A percentile compares a stretch with the other conserved stretches of the same genome.
These are phyloP conservation scores for Exserohilum rostratum DNA, from an alignment of 2,329 filamentous ascomycete genomes.

Conservation along the genomic window DNA sequence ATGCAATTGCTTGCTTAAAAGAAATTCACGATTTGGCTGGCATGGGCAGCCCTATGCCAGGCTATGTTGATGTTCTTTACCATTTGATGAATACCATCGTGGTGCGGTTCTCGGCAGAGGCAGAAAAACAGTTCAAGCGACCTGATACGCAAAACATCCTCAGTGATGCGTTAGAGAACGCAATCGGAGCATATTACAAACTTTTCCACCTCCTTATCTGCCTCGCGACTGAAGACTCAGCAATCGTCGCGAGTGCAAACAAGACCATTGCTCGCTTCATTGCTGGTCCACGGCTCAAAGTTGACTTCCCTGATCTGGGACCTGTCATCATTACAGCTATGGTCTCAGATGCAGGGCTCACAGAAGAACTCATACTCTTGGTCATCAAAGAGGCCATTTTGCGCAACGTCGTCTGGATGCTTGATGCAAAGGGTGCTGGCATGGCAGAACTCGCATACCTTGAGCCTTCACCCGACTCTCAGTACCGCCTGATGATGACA, in stretches of 20 bases:
- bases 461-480: constrained; percentile 50
- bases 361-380: constrained; percentile 47
- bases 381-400: constrained; percentile 59
- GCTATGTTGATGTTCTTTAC: constrained; percentile 49
- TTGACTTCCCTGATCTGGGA: constrained; percentile 55
- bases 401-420: constrained; percentile 60
- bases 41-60: constrained; percentile 21
- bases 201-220: constrained; percentile 60
- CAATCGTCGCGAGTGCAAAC: constrained; percentile 49
- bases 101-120: constrained; percentile 53
- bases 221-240: constrained; percentile 48
- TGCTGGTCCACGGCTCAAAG: constrained; percentile 50
- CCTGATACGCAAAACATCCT: constrained; percentile 48
- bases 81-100: constrained; percentile 60
- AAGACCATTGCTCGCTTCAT: constrained; percentile 49
- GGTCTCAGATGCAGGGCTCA: constrained; percentile 54
- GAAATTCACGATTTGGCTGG: constrained; percentile 34
- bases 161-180: constrained; percentile 59
- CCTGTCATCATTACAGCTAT: constrained; percentile 57
- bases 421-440: constrained; percentile 46
- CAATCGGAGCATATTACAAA: constrained; percentile 60
- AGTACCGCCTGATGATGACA: constrained; percentile 56
- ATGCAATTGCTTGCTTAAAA: constrained; percentile 33
- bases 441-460: constrained; percentile 56
- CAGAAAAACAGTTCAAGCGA: constrained; percentile 17